Conservation (phyloP, 2,329 filamentous ascomycete species). For the Aspergillus luchuensis region DNA sequence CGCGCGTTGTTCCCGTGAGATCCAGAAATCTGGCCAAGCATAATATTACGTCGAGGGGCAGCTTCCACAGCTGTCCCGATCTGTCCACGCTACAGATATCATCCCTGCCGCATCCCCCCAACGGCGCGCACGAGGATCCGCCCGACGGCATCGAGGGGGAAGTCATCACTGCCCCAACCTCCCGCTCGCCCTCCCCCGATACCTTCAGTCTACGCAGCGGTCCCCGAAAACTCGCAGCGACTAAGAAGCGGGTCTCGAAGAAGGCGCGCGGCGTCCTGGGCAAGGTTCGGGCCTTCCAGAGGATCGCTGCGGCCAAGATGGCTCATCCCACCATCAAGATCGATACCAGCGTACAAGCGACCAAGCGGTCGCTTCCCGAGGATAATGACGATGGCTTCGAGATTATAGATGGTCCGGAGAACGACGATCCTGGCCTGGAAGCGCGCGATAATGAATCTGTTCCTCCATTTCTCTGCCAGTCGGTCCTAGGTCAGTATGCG, state of each 20-base stretch:
- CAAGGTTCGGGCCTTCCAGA: slow-evolving; percentile 44
- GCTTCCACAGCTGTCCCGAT: slow-evolving; percentile 48
- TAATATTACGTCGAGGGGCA: slow-evolving; percentile 40
- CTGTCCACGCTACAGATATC: slow-evolving; percentile 42
- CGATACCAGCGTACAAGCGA: slow-evolving; percentile 41
- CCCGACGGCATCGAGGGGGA: slow-evolving; percentile 30
- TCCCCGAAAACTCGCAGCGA: slow-evolving; percentile 34
- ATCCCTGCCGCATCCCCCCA: slow-evolving; percentile 25
- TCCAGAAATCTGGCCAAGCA: slow-evolving; percentile 45
- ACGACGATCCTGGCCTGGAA: slow-evolving; percentile 32
- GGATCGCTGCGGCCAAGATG: slow-evolving; percentile 45
- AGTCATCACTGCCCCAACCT: slow-evolving; percentile 31
- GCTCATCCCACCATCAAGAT: slow-evolving; percentile 44
- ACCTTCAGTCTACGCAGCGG: slow-evolving; percentile 32
- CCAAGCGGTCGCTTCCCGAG: slow-evolving; percentile 42
- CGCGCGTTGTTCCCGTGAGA: slow-evolving; percentile 26
- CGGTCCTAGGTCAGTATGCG: slow-evolving; percentile 38
- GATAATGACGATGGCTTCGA: slow-evolving; percentile 37
- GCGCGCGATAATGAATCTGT: slow-evolving; percentile 34
- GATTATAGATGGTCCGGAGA: slow-evolving; percentile 27
- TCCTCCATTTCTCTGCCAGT: slow-evolving; percentile 43
- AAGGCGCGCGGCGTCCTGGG: slow-evolving; percentile 46
- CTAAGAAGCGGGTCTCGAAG: slow-evolving; percentile 37
- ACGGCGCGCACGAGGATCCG: slow-evolving; percentile 27
- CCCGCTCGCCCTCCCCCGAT: slow-evolving; percentile 37